Percentiles rank a stretch among this genome's conserved stretches.
Evolutionary conservation across 2,329 filamentous ascomycete species (phyloP).

Genomic region (Claviceps pazoutovae): DNA sequence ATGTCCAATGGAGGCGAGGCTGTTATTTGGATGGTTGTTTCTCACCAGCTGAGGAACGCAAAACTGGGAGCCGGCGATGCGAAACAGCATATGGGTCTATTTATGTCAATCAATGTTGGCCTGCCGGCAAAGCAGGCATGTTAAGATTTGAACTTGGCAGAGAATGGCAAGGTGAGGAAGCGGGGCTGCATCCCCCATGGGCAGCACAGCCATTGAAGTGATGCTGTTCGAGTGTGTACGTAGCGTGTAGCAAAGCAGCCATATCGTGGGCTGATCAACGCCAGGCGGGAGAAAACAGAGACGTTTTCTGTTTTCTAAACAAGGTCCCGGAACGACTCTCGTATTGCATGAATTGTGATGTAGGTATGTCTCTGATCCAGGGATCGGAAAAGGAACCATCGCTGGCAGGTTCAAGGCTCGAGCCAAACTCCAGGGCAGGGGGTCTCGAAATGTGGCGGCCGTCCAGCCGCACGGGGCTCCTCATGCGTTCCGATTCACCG

Average conservation of each 20-base stretch:
- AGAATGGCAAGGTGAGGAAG: neutral
- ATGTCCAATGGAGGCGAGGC: neutral
- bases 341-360: too few relatives aligned
- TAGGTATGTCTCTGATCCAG: too few relatives aligned
- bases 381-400: too few relatives aligned
- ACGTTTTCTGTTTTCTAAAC: too few relatives aligned
- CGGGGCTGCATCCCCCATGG: neutral
- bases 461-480: neutral
- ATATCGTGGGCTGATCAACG: neutral
- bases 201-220: neutral
- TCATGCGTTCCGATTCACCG: too few relatives aligned
- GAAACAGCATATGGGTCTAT: neutral
- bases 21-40: neutral
- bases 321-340: too few relatives aligned
- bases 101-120: neutral
- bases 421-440: neutral
- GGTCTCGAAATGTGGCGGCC: neutral
- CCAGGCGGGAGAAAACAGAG: too few relatives aligned
- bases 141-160: neutral
- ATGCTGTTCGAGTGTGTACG: neutral
- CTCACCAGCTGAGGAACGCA: neutral
- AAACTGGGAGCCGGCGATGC: neutral
- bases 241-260: neutral
- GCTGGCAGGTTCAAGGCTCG: too few relatives aligned
- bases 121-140: neutral